These are phyloP conservation scores for Lolium rigidum DNA, from an alignment of 176 grass and related monocot genomes.

Conservation along the genomic window DNA sequence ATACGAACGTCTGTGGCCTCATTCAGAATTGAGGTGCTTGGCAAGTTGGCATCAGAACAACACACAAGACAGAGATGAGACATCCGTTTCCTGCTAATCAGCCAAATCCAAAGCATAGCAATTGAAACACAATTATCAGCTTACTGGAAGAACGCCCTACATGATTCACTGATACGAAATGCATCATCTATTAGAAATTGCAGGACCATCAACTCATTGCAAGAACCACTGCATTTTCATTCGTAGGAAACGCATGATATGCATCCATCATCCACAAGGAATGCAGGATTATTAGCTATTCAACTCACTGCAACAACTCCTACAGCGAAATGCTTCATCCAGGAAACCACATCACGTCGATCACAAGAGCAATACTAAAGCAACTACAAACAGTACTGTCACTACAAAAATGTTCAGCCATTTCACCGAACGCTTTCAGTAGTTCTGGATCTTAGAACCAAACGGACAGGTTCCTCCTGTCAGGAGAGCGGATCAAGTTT, in stretches of 20 bases:
- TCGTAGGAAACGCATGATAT: not conserved
- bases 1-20: not conserved
- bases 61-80: not conserved
- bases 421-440: not conserved
- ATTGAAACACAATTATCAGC: constrained; percentile 12
- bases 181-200: not conserved
- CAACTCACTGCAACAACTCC: not conserved
- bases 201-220: not conserved
- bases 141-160: not conserved
- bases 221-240: not conserved
- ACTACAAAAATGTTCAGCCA: not conserved
- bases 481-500: not conserved
- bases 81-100: not conserved
- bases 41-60: not conserved
- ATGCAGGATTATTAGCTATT: not conserved
- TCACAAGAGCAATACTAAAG: not conserved
- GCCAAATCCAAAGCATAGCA: not conserved
- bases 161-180: not conserved
- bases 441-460: constrained; percentile 2
- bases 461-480: not conserved
- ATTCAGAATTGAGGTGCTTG: not conserved
- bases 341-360: not conserved
- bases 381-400: not conserved
- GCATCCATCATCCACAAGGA: constrained; percentile 14
- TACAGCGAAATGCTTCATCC: constrained; percentile 1